Evolutionary conservation across 1,139 yeast species (phyloP).

Genomic region (Kluyveromyces sp.): DNA sequence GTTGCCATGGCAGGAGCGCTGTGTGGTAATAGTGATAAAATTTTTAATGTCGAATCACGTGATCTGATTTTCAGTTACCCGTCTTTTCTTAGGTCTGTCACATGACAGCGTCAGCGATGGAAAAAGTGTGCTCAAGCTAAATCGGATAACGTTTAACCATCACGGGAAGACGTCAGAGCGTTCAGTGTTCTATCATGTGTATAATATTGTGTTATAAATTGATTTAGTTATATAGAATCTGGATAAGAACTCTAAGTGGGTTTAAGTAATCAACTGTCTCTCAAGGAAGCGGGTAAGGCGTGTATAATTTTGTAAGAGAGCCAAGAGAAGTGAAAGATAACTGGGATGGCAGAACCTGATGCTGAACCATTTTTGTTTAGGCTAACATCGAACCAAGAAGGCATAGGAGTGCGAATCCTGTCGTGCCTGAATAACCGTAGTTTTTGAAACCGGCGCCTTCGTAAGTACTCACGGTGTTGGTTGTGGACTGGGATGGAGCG

Average conservation of each 20-base stretch:
- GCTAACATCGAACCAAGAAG: not conserved
- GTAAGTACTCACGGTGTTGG: not conserved
- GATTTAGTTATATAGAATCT: not conserved
- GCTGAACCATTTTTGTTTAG: not conserved
- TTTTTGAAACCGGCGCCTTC: not conserved
- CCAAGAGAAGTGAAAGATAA: not conserved
- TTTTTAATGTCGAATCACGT: too few species aligned
- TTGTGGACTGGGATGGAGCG: slow-evolving; percentile 6
- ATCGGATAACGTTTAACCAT: too few species aligned
- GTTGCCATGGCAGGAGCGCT: too few species aligned
- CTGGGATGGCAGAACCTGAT: not conserved
- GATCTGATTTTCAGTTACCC: too few species aligned
- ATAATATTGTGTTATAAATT: too few species aligned
- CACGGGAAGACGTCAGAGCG: too few species aligned
- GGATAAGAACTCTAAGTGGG: not conserved
- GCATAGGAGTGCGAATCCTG: not conserved
- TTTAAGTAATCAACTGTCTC: not conserved
- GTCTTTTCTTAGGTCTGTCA: too few species aligned
- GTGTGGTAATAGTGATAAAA: too few species aligned
- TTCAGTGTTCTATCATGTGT: too few species aligned
- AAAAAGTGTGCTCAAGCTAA: too few species aligned
- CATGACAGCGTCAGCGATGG: too few species aligned
- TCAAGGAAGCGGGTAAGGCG: not conserved
- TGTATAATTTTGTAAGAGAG: too few species aligned
- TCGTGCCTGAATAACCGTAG: not conserved